phyloP scores from a whole-genome alignment of 2,329 filamentous ascomycete species.

The Mariannaea sp. region DNA sequence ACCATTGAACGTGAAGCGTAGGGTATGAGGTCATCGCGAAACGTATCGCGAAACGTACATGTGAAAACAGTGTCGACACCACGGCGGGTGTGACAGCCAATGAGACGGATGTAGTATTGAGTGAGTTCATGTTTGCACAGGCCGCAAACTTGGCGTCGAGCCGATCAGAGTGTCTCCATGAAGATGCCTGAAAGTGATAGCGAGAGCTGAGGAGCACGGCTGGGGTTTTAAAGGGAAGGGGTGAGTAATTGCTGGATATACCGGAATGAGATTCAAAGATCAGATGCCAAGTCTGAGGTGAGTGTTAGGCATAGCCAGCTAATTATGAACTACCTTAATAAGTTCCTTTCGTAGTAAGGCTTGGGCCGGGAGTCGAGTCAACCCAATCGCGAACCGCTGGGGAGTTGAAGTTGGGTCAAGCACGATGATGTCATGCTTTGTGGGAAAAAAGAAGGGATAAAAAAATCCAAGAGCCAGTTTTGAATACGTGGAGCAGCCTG shows the following conservation, averaged over 20 bases:
- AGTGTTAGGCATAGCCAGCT: no score
- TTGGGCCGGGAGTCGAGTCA: background rate
- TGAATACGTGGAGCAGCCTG: background rate
- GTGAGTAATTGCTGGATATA: no score
- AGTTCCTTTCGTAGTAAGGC: no score
- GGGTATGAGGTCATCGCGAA: slow-evolving; percentile 1
- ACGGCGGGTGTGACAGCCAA: slow-evolving; percentile 87
- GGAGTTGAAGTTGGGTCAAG: no score
- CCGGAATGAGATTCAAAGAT: no score
- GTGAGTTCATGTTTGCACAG: slow-evolving; percentile 49
- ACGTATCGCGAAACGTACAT: no score
- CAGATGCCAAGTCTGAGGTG: background rate
- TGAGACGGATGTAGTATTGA: slow-evolving; percentile 81
- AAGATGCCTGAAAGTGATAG: slow-evolving; percentile 1
- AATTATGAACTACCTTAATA: no score
- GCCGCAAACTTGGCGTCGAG: slow-evolving; percentile 21
- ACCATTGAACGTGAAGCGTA: background rate
- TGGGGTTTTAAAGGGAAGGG: background rate
- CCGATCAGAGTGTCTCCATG: slow-evolving; percentile 4
- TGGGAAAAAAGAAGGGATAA: background rate
- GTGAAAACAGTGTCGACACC: slow-evolving; percentile 82
- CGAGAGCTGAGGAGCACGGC: background rate
- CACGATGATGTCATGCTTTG: slow-evolving; percentile 36
- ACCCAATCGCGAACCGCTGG: slow-evolving; percentile 4
- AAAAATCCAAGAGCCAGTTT: background rate